Conservation (phyloP, 495 filamentous ascomycete genomes). For the Podospora comata region DNA sequence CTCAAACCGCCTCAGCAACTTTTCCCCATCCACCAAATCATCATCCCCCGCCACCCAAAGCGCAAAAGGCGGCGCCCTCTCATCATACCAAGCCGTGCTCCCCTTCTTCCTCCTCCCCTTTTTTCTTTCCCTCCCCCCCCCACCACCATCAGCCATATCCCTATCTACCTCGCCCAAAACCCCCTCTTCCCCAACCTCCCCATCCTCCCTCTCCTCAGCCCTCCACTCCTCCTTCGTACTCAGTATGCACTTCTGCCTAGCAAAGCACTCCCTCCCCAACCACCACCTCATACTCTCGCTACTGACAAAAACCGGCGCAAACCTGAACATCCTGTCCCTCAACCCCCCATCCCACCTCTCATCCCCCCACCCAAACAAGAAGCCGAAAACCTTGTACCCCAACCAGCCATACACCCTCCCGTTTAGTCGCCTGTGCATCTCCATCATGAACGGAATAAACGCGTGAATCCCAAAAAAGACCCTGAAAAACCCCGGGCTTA, state of each 20-base stretch:
- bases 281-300: slow-evolving; percentile 95
- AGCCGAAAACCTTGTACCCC: slow-evolving; percentile 87
- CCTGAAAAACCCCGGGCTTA: slow-evolving; percentile 73
- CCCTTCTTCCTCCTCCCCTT: slow-evolving; percentile 34
- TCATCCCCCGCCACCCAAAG: slow-evolving; percentile 86
- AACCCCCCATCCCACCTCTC: slow-evolving; percentile 78
- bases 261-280: slow-evolving; percentile 88
- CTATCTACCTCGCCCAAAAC: slow-evolving; percentile 18
- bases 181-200: slow-evolving; percentile 9
- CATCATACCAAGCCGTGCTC: slow-evolving; percentile 74
- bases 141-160: slow-evolving; percentile 12
- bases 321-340: slow-evolving; percentile 83
- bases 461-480: slow-evolving; percentile 88
- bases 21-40: slow-evolving; percentile 75
- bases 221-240: slow-evolving; percentile 66
- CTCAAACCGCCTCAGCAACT: slow-evolving; percentile 70
- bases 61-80: slow-evolving; percentile 76
- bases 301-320: slow-evolving; percentile 84
- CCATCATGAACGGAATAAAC: slow-evolving; percentile 95
- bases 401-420: slow-evolving; percentile 73
- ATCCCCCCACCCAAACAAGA: slow-evolving; percentile 89
- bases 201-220: slow-evolving; percentile 62
- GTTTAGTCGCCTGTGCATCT: slow-evolving; percentile 64
- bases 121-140: slow-evolving; percentile 12
- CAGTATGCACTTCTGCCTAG: slow-evolving; percentile 86